Conservation (phyloP, 164 flowering plant genomes). For the Annona cherimola region DNA sequence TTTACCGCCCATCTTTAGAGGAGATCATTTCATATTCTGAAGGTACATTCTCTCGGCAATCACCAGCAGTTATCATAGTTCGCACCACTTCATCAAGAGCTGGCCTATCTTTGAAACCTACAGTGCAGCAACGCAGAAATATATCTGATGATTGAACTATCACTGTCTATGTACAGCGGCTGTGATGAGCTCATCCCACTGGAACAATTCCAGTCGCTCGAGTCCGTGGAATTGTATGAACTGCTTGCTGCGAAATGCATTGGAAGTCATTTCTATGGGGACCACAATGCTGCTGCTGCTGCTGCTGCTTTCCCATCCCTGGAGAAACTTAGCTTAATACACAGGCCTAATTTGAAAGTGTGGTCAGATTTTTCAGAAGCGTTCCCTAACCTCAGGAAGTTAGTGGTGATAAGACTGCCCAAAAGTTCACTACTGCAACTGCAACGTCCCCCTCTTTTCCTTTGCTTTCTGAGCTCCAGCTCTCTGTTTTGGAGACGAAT, state of each 20-base stretch:
- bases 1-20: no score
- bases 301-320: no score
- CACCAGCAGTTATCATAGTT: no score
- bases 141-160: background rate
- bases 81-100: no score
- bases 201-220: constrained; percentile 17
- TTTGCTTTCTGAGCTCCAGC: background rate
- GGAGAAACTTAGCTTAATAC: background rate
- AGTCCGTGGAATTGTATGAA: background rate
- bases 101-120: no score
- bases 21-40: no score
- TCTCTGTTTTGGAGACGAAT: background rate
- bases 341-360: background rate
- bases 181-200: constrained; percentile 13
- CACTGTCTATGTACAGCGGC: constrained; percentile 15
- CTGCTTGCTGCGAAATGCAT: background rate
- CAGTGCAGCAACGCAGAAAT: no score
- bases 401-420: constrained; percentile 10
- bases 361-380: background rate
- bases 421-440: constrained; percentile 2
- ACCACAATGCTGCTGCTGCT: no score
- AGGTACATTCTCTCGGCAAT: no score
- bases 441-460: background rate
- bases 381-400: constrained; percentile 4
- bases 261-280: background rate